phyloP scores from a whole-genome alignment of 768 basidiomycete genomes.

The Lentinula lateritia region DNA sequence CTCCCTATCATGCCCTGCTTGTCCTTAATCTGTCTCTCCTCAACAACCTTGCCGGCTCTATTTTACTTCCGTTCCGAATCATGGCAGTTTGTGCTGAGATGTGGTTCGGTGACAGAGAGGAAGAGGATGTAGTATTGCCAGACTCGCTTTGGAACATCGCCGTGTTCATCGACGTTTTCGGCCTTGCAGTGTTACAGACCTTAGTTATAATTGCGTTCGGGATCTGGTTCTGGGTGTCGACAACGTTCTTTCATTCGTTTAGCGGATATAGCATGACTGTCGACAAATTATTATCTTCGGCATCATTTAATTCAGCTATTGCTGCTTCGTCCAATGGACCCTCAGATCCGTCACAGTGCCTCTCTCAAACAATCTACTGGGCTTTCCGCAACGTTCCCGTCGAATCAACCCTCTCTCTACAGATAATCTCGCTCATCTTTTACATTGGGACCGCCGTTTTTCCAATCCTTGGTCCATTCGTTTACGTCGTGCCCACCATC shows the following conservation, averaged over 20 bases:
- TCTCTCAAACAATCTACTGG: not conserved
- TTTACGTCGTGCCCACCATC: not conserved
- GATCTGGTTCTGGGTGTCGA: not conserved
- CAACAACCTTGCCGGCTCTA: not conserved
- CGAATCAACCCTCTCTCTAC: not conserved
- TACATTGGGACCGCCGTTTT: not conserved
- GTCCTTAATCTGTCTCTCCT: not conserved
- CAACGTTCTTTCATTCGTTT: not conserved
- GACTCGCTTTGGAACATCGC: not conserved
- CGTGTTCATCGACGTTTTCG: not conserved
- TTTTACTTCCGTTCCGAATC: not conserved
- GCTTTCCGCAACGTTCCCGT: not conserved
- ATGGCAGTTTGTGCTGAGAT: not conserved
- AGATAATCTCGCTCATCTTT: not conserved
- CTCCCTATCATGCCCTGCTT: not conserved
- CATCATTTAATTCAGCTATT: not conserved
- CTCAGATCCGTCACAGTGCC: not conserved
- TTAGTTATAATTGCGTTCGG: not conserved
- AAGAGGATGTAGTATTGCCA: not conserved
- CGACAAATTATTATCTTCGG: not conserved
- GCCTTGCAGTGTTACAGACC: not conserved
- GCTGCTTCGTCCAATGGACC: not conserved
- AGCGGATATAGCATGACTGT: not conserved
- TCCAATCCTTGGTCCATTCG: not conserved
- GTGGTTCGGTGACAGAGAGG: not conserved